Evolutionary conservation across 192 early-diverging fungal species (phyloP), one percentile per base, ranked within the genome.

Genomic region (Fimicolochytrium jonesii): DNA sequence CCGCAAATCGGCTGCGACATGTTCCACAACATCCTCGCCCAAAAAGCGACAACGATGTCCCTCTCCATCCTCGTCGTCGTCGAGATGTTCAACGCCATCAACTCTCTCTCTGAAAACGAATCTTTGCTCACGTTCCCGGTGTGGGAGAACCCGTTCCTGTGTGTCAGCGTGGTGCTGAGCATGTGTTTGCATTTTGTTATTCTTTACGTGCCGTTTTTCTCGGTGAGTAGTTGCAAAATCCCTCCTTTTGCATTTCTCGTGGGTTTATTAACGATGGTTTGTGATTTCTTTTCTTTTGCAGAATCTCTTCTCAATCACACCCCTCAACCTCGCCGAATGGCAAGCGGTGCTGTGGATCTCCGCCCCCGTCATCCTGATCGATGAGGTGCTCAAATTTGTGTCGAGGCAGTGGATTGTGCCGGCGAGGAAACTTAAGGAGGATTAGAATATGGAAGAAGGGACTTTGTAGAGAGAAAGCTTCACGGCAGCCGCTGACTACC

Each of bases 71-170:
- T 99, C 45, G 95, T 97, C 15, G 88, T 90, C 28, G 95, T 99
- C 66, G 95, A 99, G 71, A 97, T 99, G 97, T 88, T 97, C 67
- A 97, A 99, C 71, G 94, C 97, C 47, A 92, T 97, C 77, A 97
- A 97, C 78, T 88, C 66, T 44, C 77, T 97, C 48, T 93, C 90
- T 17, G 97, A 97, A 79, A 96, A 99, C 72, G 93, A 93, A 57
- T 90, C 88, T 28, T 72, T 99, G 61, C 71, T 97, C 28, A 90
- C 89, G 3, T 84, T 97, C 55, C 92, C 90, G n/a, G 56, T 99
- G 49, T 93, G 91, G 89, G 77, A 77, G 34, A 99, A 99, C 74
- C 76, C 88, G 41, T 94, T 90, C 78, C 79, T 99, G 37, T 85
- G 93, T 6, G 78, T 83, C 44, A 79, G 92, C 23, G 86, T 99